These are phyloP conservation scores for Lentinula guzmanii DNA, from an alignment of 768 basidiomycete genomes.

Conservation along the genomic window DNA sequence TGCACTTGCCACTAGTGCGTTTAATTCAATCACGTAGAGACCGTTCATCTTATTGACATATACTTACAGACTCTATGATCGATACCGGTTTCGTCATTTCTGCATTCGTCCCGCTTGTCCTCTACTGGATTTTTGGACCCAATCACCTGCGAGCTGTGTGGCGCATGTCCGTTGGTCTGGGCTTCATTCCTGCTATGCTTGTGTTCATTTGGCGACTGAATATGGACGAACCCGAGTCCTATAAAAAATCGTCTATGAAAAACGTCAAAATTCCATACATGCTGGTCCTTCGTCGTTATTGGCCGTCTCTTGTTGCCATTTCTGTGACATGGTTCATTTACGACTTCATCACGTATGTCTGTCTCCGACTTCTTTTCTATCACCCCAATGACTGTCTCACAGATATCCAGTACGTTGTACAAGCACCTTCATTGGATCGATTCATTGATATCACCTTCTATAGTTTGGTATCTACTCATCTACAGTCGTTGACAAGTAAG, in stretches of 20 bases:
- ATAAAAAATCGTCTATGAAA: slow-evolving; percentile 77
- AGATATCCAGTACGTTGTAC: slow-evolving; percentile 56
- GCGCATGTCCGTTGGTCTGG: slow-evolving; percentile 82
- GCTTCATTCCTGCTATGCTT: slow-evolving; percentile 69
- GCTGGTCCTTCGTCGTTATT: slow-evolving; percentile 77
- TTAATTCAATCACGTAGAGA: background rate
- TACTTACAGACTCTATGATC: slow-evolving; percentile 67
- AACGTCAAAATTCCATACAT: slow-evolving; percentile 65
- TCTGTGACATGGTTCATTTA: slow-evolving; percentile 82
- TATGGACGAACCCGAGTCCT: slow-evolving; percentile 77
- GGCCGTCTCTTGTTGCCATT: slow-evolving; percentile 66
- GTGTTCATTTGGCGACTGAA: slow-evolving; percentile 85
- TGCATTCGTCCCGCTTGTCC: slow-evolving; percentile 76
- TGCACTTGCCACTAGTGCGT: slow-evolving; percentile 80
- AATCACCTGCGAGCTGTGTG: slow-evolving; percentile 67
- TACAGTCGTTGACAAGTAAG: slow-evolving; percentile 62
- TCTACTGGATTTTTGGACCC: slow-evolving; percentile 72
- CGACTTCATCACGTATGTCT: slow-evolving; percentile 69
- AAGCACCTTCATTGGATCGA: background rate
- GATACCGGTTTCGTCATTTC: slow-evolving; percentile 78
- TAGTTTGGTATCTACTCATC: slow-evolving; percentile 82
- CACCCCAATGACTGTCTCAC: background rate
- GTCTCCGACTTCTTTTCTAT: background rate
- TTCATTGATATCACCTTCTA: background rate
- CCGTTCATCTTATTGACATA: background rate